A percentile compares a stretch with the other conserved stretches of the same genome.
Evolutionary conservation across 1,284 basidiomycete species (phyloP).

Genomic region (Ganoderma lingzhi): DNA sequence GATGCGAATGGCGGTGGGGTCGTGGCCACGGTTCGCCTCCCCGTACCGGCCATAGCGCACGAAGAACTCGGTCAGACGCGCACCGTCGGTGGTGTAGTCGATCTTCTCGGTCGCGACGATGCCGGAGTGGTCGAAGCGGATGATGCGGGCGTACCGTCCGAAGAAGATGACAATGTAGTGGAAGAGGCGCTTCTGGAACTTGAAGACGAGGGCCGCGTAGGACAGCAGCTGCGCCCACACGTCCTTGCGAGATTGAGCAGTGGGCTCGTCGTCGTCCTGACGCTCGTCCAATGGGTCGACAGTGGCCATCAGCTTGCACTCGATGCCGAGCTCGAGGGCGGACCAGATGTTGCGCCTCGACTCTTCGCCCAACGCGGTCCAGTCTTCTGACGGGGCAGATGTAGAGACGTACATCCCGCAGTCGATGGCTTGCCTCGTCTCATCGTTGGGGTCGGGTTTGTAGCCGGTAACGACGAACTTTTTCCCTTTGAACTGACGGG

Average conservation of each 20-base stretch:
- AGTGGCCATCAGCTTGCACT: conserved; percentile 9
- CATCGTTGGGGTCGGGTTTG: neutral
- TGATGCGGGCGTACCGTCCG: conserved; percentile 19
- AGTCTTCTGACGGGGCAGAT: neutral
- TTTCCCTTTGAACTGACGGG: neutral
- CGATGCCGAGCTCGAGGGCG: conserved; percentile 14
- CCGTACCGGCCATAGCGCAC: conserved; percentile 13
- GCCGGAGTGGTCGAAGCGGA: conserved; percentile 23
- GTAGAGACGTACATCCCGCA: conserved; percentile 7
- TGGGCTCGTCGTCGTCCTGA: conserved; percentile 1
- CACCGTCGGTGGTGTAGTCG: conserved; percentile 10
- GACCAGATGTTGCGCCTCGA: neutral
- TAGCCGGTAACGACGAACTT: conserved; percentile 4
- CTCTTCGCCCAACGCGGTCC: no score
- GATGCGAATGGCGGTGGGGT: conserved; percentile 17
- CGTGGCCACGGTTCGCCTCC: conserved; percentile 14
- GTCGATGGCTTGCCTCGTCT: conserved; percentile 8
- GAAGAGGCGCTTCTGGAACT: conserved; percentile 15
- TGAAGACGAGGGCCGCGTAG: conserved; percentile 17
- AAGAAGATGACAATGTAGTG: conserved; percentile 22
- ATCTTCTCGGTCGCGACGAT: conserved; percentile 20
- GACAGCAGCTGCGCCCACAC: conserved; percentile 18
- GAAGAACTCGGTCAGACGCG: conserved; percentile 3
- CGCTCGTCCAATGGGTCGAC: conserved; percentile 10
- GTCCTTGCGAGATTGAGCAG: neutral